Evolutionary conservation across 352 stramenopile genomes (phyloP), one percentile per base, ranked within the genome.

Genomic region (Phytophthora pisi): DNA sequence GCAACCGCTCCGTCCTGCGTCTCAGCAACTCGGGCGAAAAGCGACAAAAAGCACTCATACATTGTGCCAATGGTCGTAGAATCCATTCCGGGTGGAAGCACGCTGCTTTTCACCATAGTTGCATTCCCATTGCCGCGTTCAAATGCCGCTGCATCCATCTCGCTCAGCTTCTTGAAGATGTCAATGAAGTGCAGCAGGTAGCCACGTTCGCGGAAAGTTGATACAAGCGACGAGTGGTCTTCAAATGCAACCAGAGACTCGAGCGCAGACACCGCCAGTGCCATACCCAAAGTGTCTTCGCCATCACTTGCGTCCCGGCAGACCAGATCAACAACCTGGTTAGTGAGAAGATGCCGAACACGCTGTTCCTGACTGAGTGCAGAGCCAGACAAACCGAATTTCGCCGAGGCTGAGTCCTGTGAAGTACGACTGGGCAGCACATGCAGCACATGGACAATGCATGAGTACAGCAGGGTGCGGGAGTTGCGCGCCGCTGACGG

Each of bases 171-270:
- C 43, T 81, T 78, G 70, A 93, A 91, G 10, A 96, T 76, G 6
- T 85, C 82, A 59, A 93, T 82, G 23, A 96, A 91, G 64, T 94
- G 88, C 46, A 93, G 64, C 31, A 96, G 76, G 60, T 91, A 92
- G 5, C 86, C 86, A 57, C 83, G 84, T 55, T 94, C 86, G 51
- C 86, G 82, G 59, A 92, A 83, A 20, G 78, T 68, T 52, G 83
- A 77, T 49, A 89, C 68, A 40, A 91, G 66, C 31, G 74, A 70
- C n/a, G 78, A 73, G 5, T 76, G 60, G 16, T 73, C 71, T 38
- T 90, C 79, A 30, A 88, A 81, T 40, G 75, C 72, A 15, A 90
- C 69, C 53, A 96, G 70, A 18, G 84, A 79, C 60, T 95, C 87
- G 0, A 96, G 64, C 3, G 81, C 82, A 13, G 84, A 88, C 30